Base-by-base conservation (phyloP, 495 filamentous ascomycete genomes). In the Aeminium ludgeri region DNA sequence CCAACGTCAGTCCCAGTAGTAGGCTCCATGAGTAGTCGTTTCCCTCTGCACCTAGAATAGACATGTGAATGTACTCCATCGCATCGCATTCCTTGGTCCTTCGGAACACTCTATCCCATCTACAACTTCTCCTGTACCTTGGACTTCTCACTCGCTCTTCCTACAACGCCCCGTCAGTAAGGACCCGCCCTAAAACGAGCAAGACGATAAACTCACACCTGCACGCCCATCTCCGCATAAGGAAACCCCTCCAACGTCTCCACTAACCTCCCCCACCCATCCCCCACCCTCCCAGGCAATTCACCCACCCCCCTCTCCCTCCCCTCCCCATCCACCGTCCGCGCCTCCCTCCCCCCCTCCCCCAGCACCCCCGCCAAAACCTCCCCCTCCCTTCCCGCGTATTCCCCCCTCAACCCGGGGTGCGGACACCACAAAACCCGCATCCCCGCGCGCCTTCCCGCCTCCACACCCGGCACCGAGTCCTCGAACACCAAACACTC, bases 401-500 rank as follows among this genome's bases (percentile, higher is more conserved):
- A 91, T 55, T 81, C 76, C 50, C 72, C 66, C 63, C 81, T 62
- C 19, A 99, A 59, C 56, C 73, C 82, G 2, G 74, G 70, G 65
- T 96, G 86, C 5, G 89, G 89, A 47, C 74, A 77, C 89, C 89
- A 99, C 1, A 92, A 65, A 7, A 94, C 89, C 45, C 84, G 70
- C 91, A 96, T 96, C 0, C 91, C 91, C 0, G 91, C 89, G 41
- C 89, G 71, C 23, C 89, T 64, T 10, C 85, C 89, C 8, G 86
- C 73, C 62, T 99, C 89, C 0, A 94, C 84, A 0, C 89, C 89
- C 0, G 84, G 82, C 2, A 96, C 86, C 18, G 75, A 77, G 57
- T 99, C 89, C 59, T 99, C 89, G 53, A 99, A 95, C 0, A 99
- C 89, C 7, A 99, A 65, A 59, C 87, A 95, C 57, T 99, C 89